phyloP scores from a whole-genome alignment of 345 rosid species.

The Excoecaria agallocha region DNA sequence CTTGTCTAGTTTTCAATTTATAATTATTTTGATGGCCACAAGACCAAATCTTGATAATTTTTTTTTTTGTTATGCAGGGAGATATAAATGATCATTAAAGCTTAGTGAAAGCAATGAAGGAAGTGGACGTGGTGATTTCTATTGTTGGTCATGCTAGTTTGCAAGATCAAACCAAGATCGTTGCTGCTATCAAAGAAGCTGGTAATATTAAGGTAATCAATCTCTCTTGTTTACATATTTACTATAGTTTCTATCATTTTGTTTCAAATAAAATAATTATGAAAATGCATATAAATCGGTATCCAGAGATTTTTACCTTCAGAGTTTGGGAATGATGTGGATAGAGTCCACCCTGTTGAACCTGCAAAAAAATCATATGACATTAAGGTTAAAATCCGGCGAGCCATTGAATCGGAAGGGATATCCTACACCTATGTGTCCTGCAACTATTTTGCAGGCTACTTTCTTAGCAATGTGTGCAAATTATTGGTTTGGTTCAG shows the following conservation, averaged over 20 bases:
- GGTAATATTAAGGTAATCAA: conserved; percentile 67
- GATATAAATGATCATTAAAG: conserved; percentile 63
- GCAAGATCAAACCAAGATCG: conserved; percentile 69
- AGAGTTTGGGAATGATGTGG: conserved; percentile 64
- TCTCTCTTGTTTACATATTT: not conserved
- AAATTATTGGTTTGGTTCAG: too few relatives aligned
- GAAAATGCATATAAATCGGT: not conserved
- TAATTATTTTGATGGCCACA: too few relatives aligned
- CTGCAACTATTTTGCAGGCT: conserved; percentile 45
- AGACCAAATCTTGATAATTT: too few relatives aligned
- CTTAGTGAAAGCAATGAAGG: conserved; percentile 66
- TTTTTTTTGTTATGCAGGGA: conserved; percentile 34
- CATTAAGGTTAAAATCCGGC: conserved; percentile 44
- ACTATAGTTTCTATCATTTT: too few relatives aligned
- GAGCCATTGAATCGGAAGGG: conserved; percentile 51
- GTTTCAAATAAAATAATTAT: too few relatives aligned
- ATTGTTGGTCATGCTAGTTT: conserved; percentile 48
- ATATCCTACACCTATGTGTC: conserved; percentile 56
- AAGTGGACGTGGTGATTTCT: conserved; percentile 80
- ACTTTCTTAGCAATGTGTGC: conserved; percentile 46
- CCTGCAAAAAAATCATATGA: conserved; percentile 45
- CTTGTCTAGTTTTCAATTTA: too few relatives aligned
- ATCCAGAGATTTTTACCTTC: conserved; percentile 65
- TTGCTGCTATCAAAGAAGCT: conserved; percentile 80
- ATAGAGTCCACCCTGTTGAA: conserved; percentile 46